Evolutionary conservation across 257 asterid species (phyloP).

Genomic region (Solanum arcanum): DNA sequence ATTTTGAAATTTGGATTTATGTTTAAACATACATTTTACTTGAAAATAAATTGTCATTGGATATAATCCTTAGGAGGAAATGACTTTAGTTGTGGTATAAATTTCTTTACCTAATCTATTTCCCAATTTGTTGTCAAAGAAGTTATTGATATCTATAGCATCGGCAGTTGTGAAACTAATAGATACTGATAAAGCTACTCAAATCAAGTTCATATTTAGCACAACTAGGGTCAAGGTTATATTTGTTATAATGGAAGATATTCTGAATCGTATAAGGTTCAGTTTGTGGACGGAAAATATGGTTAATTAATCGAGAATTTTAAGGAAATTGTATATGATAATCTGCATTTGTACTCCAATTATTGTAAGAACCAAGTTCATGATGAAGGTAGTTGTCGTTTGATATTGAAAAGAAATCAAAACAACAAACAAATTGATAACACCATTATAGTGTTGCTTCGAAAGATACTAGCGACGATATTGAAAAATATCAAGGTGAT

Average conservation of each 20-base stretch:
- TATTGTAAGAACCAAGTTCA: background rate
- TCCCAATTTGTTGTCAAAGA: no score
- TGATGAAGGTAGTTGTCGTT: background rate
- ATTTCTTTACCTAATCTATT: background rate
- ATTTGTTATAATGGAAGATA: background rate
- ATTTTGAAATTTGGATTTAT: background rate
- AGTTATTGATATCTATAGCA: background rate
- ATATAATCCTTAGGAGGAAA: background rate
- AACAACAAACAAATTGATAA: background rate
- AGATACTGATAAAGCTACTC: background rate
- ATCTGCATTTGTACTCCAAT: background rate
- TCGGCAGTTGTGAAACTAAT: background rate
- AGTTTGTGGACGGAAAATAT: background rate
- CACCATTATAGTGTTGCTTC: background rate
- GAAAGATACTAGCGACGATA: background rate
- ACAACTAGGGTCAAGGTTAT: background rate
- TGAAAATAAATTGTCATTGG: background rate
- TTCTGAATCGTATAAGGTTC: background rate
- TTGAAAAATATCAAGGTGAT: background rate
- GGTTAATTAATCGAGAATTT: no score
- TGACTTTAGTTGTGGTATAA: background rate
- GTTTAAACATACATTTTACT: background rate
- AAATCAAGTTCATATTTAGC: background rate
- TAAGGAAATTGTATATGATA: background rate
- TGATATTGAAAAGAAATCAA: background rate